Evolutionary conservation across 441 rosid genomes (phyloP), one percentile per base, ranked within the genome.

Genomic region (Populus hybrid): DNA sequence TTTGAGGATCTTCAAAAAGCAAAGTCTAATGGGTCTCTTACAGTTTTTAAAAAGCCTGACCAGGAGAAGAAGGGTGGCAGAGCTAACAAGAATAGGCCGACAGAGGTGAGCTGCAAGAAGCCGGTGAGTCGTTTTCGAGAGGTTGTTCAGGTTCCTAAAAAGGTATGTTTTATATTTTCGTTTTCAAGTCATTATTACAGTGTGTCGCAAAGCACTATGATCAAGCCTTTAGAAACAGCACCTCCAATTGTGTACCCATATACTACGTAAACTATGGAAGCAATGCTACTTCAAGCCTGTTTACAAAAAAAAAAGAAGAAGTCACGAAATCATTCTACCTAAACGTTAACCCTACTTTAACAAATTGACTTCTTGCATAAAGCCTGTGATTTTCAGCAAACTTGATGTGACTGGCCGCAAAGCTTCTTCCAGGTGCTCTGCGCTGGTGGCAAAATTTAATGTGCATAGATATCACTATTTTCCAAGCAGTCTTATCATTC

Each of bases 381-480:
- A 95, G 98, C 84, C 99, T 89, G 86, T 89, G 93, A 78, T 95
- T 93, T 79, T 95, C 98, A 61, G 99, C 97, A 78, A 95, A 95
- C 90, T 89, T 93, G 83, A 95, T 92, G 87, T 92, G 99, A 72
- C 85, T 97, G 77, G 93, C 99, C 64, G 94, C 98, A 67, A 95
- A 95, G 77, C 99, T 97, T 89, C 99, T 92, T 69, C 99, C 98
- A 85, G 99, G 93, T 77, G 99, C 97, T 84, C 92, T 86, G 77
- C 92, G 91, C 99, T 95, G 92, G 90, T 75, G 78, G 72, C 77
- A 12, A 57, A 78, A 77, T 74, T 67, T 72, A 21, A 70, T 14
- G 18, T 12, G 34, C 38, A 68, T 16, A 3, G 32, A 11, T 30
- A 28, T 68, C 11, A 16, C 2, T 68, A 9, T 68, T 28, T 67